Percentiles rank a stretch among this genome's conserved stretches.
phyloP scores from a whole-genome alignment of 805 yeast species.

The Wickerhamiella spandovensis region DNA sequence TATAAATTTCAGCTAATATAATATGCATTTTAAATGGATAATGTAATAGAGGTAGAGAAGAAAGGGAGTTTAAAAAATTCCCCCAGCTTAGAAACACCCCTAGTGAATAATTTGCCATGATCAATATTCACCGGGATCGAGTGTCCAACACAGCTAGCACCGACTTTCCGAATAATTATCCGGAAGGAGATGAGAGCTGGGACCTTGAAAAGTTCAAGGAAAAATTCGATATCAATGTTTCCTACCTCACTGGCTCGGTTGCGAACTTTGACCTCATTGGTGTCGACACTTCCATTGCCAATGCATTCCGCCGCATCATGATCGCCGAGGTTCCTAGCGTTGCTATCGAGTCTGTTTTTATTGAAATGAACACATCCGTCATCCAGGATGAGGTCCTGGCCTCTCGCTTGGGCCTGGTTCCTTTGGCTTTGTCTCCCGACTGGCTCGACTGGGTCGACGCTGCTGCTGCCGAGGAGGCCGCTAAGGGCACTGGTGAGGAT shows the following conservation, averaged over 20 bases:
- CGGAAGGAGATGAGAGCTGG: constrained; percentile 63
- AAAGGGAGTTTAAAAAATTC: too few species aligned
- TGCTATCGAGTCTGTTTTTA: constrained; percentile 83
- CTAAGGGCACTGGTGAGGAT: constrained; percentile 11
- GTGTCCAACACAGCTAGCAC: constrained; percentile 45
- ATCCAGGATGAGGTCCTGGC: constrained; percentile 96
- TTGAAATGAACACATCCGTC: constrained; percentile 90
- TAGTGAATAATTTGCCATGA: constrained; percentile 7
- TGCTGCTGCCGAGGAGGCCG: constrained; percentile 10
- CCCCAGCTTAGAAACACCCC: too few species aligned
- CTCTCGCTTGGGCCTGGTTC: constrained; percentile 86
- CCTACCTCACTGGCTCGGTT: constrained; percentile 42
- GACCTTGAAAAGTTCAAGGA: constrained; percentile 65
- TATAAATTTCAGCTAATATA: too few species aligned
- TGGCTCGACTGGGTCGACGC: constrained; percentile 54
- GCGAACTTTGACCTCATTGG: constrained; percentile 81
- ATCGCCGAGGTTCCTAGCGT: constrained; percentile 92
- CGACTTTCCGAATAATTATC: constrained; percentile 80
- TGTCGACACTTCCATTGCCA: constrained; percentile 84
- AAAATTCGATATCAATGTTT: constrained; percentile 48
- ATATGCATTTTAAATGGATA: too few species aligned
- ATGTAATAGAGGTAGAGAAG: too few species aligned
- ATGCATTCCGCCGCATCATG: constrained; percentile 95
- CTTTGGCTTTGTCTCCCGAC: constrained; percentile 87
- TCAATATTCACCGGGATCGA: constrained; percentile 16